Evolutionary conservation across 306 rosid genomes (phyloP).

Genomic region (Fagus sylvatica): DNA sequence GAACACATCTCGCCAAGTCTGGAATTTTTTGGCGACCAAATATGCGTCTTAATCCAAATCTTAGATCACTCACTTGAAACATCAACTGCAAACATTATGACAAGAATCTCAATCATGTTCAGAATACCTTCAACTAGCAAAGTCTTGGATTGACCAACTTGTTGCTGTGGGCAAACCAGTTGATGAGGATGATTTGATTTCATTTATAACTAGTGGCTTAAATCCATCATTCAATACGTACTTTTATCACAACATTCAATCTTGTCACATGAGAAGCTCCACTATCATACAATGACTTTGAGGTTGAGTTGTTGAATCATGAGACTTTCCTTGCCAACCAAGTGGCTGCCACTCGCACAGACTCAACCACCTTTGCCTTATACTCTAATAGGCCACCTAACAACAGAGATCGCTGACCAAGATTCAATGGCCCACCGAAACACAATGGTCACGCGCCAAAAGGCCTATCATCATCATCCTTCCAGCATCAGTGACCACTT

Average conservation of each 20-base stretch:
- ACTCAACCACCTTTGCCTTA: background rate
- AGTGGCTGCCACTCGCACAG: accelerated
- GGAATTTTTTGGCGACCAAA: background rate
- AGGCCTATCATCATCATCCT: too few relatives aligned
- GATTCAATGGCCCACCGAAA: background rate
- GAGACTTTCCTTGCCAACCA: background rate
- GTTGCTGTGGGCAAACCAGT: background rate
- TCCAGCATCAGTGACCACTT: too few relatives aligned
- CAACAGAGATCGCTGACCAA: too few relatives aligned
- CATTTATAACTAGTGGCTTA: background rate
- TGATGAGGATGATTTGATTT: background rate
- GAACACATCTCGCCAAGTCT: background rate
- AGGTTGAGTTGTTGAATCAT: background rate
- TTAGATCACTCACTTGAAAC: background rate
- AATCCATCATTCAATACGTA: background rate
- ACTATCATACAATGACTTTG: background rate
- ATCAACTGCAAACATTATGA: background rate
- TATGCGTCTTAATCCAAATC: background rate
- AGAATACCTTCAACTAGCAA: background rate
- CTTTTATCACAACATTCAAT: background rate
- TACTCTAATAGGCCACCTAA: background rate
- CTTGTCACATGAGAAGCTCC: background rate
- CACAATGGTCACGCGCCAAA: background rate
- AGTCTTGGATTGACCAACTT: background rate
- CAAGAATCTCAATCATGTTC: background rate